These are phyloP conservation scores for Oehlia diaphana DNA, from an alignment of 192 early-diverging fungal species.

Conservation along the genomic window DNA sequence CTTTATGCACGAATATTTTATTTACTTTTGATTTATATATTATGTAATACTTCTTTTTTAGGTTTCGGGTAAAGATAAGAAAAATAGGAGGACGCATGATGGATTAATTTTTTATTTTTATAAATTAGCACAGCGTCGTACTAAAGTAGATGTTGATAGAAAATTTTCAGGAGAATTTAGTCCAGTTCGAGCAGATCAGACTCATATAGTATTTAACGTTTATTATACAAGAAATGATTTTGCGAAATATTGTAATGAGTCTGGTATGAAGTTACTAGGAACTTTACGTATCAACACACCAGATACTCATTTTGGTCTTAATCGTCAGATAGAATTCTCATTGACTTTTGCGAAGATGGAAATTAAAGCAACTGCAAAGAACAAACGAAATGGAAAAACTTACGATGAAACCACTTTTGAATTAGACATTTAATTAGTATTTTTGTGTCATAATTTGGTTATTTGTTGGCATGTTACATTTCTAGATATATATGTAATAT, in stretches of 20 bases:
- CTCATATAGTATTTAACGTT: neutral
- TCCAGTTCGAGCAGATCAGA: constrained; percentile 8
- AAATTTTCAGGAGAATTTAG: neutral
- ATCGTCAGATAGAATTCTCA: constrained; percentile 19
- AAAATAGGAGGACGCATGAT: constrained; percentile 4
- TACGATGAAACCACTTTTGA: constrained; percentile 2
- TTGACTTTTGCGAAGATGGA: constrained; percentile 20
- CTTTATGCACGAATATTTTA: no score
- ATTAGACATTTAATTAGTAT: neutral
- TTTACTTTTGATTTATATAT: no score
- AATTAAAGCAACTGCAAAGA: constrained; percentile 9
- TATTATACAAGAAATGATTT: constrained; percentile 6
- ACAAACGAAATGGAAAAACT: neutral
- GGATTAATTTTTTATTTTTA: constrained; percentile 7
- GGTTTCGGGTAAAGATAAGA: neutral
- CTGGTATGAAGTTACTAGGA: constrained; percentile 16
- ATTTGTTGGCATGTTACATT: no score
- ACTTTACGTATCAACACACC: constrained; percentile 6
- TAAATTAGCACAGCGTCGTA: neutral
- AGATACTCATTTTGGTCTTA: neutral
- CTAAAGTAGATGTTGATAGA: constrained; percentile 8
- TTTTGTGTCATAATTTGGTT: no score
- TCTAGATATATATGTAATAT: no score
- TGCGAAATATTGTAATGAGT: constrained; percentile 12
- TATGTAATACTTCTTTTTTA: neutral